Evolutionary conservation across 164 flowering plant species (phyloP).

Genomic region (Vitis cinerea): DNA sequence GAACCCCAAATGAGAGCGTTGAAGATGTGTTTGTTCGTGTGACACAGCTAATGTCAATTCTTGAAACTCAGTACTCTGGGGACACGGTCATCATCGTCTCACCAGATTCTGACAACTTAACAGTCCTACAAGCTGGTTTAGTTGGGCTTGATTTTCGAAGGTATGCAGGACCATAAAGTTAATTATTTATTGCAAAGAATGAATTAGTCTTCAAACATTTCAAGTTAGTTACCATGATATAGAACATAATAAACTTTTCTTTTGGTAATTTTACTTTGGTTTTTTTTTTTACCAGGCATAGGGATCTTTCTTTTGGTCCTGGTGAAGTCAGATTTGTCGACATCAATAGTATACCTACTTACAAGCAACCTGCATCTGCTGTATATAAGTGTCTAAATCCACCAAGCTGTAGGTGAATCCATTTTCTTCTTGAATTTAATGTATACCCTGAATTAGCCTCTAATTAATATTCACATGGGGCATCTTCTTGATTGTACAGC

Average conservation of each 20-base stretch:
- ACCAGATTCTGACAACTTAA: constrained; percentile 93
- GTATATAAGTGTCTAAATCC: constrained; percentile 73
- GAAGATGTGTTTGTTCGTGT: constrained; percentile 92
- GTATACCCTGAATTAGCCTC: no score
- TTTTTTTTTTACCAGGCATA: constrained; percentile 53
- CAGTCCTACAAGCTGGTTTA: constrained; percentile 86
- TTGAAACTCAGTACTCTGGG: constrained; percentile 89
- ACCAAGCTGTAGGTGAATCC: constrained; percentile 46
- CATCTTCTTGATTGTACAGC: no score
- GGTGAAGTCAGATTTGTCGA: constrained; percentile 85
- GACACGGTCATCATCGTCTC: constrained; percentile 84
- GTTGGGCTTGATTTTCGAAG: constrained; percentile 88
- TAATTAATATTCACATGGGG: no score
- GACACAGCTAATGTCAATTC: constrained; percentile 92
- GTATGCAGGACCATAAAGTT: constrained; percentile 23
- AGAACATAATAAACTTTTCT: background rate
- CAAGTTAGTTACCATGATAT: background rate
- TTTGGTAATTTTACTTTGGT: no score
- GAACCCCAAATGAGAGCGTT: constrained; percentile 94
- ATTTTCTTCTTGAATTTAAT: background rate
- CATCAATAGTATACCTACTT: constrained; percentile 67
- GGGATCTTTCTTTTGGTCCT: constrained; percentile 69
- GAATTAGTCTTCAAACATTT: background rate
- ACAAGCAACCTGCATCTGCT: constrained; percentile 78
- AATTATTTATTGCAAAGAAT: background rate